These are phyloP conservation scores for Phytophthora cactorum DNA, from an alignment of 352 stramenopile species.

Conservation along the genomic window DNA sequence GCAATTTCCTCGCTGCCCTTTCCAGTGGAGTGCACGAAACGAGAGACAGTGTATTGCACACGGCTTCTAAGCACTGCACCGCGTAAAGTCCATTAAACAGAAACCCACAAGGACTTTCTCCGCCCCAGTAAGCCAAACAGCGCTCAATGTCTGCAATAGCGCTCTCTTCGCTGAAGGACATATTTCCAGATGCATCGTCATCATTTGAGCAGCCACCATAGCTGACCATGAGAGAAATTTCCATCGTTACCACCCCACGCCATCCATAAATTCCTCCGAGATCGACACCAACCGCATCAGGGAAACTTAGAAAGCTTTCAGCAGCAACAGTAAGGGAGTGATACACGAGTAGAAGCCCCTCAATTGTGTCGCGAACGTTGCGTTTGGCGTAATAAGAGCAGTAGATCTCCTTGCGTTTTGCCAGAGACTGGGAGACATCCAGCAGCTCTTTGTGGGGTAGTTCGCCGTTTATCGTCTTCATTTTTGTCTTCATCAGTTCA, in stretches of 20 bases:
- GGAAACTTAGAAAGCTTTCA: conserved; percentile 19
- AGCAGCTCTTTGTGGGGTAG: conserved; percentile 16
- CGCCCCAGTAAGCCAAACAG: conserved; percentile 47
- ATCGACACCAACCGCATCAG: conserved; percentile 27
- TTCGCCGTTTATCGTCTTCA: background rate
- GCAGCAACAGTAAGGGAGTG: conserved; percentile 30
- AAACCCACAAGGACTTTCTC: conserved; percentile 9
- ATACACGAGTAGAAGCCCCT: conserved; percentile 34
- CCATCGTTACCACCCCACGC: conserved; percentile 64
- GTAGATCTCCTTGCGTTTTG: conserved; percentile 44
- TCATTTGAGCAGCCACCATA: conserved; percentile 30
- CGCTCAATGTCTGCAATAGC: conserved; percentile 55
- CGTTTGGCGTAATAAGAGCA: conserved; percentile 39
- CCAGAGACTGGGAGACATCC: conserved; percentile 36
- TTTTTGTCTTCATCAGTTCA: conserved; percentile 28
- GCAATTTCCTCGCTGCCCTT: conserved; percentile 38
- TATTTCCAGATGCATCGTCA: conserved; percentile 3
- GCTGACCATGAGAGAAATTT: conserved; percentile 49
- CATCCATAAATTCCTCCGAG: conserved; percentile 63
- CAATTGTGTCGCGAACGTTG: conserved; percentile 24
- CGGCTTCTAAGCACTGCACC: conserved; percentile 51
- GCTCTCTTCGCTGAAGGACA: conserved; percentile 38
- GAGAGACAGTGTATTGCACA: conserved; percentile 61
- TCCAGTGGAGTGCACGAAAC: conserved; percentile 59
- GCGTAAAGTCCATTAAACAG: conserved; percentile 46